phyloP scores from a whole-genome alignment of 169 alveolate species.

The Plasmodium cynomolgi region DNA sequence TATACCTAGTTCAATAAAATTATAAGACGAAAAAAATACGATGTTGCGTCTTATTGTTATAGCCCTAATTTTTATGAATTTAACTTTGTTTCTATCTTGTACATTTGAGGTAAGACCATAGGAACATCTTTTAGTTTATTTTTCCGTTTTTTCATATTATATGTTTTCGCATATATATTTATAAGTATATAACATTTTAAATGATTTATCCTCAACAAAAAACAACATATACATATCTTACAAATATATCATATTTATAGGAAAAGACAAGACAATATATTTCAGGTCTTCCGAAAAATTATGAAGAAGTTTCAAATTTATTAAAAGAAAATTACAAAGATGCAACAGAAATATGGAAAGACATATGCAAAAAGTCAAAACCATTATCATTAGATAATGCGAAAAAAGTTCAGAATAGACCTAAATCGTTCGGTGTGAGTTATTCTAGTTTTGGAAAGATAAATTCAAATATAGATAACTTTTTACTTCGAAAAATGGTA shows the following conservation, averaged over 20 bases:
- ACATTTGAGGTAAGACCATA: not conserved
- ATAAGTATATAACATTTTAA: too few relatives aligned
- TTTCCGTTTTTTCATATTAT: not conserved
- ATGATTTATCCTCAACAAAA: not conserved
- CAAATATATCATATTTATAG: not conserved
- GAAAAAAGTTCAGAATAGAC: not conserved
- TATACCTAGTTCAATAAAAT: too few relatives aligned
- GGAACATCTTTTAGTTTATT: not conserved
- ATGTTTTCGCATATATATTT: not conserved
- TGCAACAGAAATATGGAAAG: not conserved
- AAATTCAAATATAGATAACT: not conserved
- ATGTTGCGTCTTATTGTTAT: not conserved
- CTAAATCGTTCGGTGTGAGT: not conserved
- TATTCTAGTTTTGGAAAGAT: not conserved
- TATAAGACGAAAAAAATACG: not conserved
- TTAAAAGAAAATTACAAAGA: not conserved
- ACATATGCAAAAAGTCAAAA: not conserved
- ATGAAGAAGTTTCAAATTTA: not conserved
- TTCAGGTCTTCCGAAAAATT: not conserved
- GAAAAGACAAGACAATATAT: not conserved
- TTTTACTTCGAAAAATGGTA: not conserved
- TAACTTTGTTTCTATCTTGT: not conserved
- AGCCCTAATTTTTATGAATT: not conserved
- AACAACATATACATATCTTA: not conserved
- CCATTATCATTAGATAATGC: not conserved